These are phyloP conservation scores for Hymenoscyphus linearis DNA, from an alignment of 2,329 filamentous ascomycete genomes.

Conservation along the genomic window DNA sequence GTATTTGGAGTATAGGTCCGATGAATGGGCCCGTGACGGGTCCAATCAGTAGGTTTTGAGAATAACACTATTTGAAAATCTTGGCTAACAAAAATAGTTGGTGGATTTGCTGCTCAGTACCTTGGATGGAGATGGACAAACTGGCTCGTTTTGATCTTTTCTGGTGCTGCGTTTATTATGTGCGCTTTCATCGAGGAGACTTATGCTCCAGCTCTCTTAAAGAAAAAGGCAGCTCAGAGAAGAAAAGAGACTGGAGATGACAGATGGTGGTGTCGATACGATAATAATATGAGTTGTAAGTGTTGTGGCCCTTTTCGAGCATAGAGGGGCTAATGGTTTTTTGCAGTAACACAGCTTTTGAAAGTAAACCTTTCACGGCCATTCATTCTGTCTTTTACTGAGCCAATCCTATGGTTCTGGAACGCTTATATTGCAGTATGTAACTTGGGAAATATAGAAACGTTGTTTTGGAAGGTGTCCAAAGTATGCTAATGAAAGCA, in stretches of 20 bases:
- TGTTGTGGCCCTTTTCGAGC: constrained; percentile 5
- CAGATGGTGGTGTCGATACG: constrained; percentile 75
- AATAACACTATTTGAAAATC: background rate
- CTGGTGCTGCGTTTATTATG: constrained; percentile 54
- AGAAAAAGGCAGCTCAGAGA: constrained; percentile 56
- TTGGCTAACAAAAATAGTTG: background rate
- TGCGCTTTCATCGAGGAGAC: constrained; percentile 65
- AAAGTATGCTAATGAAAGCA: background rate
- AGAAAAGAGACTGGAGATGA: constrained; percentile 66
- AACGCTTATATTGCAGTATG: constrained; percentile 56
- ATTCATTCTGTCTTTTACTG: constrained; percentile 69
- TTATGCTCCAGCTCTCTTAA: constrained; percentile 67
- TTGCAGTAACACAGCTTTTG: constrained; percentile 59
- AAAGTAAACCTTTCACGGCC: constrained; percentile 73
- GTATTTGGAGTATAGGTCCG: constrained; percentile 76
- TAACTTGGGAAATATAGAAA: background rate
- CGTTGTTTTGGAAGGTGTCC: background rate
- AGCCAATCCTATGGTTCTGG: constrained; percentile 75
- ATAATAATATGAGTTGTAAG: constrained; percentile 47
- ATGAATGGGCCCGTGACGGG: constrained; percentile 68
- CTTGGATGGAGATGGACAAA: constrained; percentile 86
- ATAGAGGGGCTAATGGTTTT: constrained; percentile 16
- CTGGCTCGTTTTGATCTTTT: constrained; percentile 73
- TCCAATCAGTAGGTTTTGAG: constrained; percentile 43
- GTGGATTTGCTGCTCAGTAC: constrained; percentile 68